These are phyloP conservation scores for Chrysanthemum seticuspe DNA, from an alignment of 129 eudicot species.

Conservation along the genomic window DNA sequence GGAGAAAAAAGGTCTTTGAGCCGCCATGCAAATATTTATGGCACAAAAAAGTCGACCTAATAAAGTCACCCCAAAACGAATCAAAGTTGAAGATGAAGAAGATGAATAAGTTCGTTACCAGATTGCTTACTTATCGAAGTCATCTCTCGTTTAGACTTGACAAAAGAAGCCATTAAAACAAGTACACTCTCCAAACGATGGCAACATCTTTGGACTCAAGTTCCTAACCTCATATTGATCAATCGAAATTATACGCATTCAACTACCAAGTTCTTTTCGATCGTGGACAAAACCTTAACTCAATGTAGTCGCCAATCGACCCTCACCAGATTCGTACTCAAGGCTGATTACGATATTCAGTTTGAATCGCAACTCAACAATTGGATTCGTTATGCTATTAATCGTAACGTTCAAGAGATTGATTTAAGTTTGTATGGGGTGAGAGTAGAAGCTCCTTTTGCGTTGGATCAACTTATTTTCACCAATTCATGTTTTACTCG, in stretches of 20 bases:
- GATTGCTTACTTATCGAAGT: constrained; percentile 25
- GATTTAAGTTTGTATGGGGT: not conserved
- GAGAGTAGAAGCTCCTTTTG: not conserved
- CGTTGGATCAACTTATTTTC: constrained; percentile 15
- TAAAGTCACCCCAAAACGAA: too few species aligned
- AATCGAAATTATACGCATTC: not conserved
- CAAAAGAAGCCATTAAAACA: constrained; percentile 23
- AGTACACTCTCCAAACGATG: constrained; percentile 23
- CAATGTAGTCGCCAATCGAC: constrained; percentile 12
- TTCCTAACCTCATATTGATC: constrained; percentile 14
- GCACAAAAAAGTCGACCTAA: too few species aligned
- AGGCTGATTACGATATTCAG: not conserved
- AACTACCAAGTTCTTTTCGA: constrained; percentile 11
- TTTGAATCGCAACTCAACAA: constrained; percentile 3
- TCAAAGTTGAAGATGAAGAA: not conserved
- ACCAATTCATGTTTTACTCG: constrained; percentile 22
- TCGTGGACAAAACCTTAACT: constrained; percentile 27
- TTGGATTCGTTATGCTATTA: constrained; percentile 26
- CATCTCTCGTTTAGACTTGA: constrained; percentile 20
- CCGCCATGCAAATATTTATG: too few species aligned
- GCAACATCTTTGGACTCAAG: constrained; percentile 22
- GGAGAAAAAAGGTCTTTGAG: too few species aligned
- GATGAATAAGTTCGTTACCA: constrained; percentile 23
- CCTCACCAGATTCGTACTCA: not conserved
- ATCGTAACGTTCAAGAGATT: constrained; percentile 16